phyloP scores from a whole-genome alignment of 805 yeast species.

The Starmerella asiatica region DNA sequence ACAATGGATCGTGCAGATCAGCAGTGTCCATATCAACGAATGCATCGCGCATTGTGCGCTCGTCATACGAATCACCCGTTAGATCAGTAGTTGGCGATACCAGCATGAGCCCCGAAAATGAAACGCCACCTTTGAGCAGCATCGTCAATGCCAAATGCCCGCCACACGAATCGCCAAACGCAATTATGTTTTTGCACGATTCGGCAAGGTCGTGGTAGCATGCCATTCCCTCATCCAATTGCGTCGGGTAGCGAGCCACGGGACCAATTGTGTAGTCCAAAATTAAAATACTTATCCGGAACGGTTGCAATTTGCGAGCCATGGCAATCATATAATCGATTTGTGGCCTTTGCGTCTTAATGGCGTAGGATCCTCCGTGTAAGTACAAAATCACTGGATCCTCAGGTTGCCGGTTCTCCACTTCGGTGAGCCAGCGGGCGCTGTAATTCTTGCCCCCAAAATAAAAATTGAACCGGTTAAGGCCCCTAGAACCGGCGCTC shows the following conservation, averaged over 20 bases:
- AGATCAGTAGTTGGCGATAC: conserved; percentile 18
- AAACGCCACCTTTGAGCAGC: conserved; percentile 5
- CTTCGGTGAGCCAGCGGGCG: conserved; percentile 22
- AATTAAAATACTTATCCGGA: conserved; percentile 19
- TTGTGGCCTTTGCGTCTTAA: conserved; percentile 17
- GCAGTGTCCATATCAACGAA: conserved; percentile 5
- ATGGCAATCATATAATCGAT: conserved; percentile 13
- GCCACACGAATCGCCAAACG: conserved; percentile 28
- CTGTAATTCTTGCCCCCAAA: conserved; percentile 15
- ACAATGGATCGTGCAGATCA: conserved; percentile 12
- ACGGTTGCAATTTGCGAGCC: conserved; percentile 6
- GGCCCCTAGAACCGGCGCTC: not conserved
- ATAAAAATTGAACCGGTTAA: conserved; percentile 17
- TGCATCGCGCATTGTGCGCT: conserved; percentile 10
- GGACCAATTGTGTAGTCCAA: conserved; percentile 25
- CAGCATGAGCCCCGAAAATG: conserved; percentile 10
- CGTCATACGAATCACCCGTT: conserved; percentile 7
- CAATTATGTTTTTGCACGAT: conserved; percentile 17
- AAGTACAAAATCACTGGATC: conserved; percentile 23
- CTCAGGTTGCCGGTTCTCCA: conserved; percentile 16
- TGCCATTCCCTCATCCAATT: conserved; percentile 20
- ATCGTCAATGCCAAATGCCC: conserved; percentile 22
- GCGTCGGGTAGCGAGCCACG: conserved; percentile 21
- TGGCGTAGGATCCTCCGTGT: conserved; percentile 23
- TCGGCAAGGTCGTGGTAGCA: conserved; percentile 18